Base-by-base conservation (phyloP, 345 rosid genomes). In the Lumnitzera littorea region DNA sequence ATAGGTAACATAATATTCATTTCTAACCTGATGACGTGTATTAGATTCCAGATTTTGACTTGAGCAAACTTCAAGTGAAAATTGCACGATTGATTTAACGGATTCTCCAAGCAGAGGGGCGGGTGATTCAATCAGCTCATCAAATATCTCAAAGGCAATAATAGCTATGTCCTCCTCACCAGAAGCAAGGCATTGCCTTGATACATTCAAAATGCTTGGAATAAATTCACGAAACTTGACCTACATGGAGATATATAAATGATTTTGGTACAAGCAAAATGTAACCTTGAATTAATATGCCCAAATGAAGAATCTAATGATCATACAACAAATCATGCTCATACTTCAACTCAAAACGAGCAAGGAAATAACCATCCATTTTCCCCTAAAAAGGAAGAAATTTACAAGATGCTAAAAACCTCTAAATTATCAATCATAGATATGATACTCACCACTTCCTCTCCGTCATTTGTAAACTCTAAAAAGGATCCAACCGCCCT, bases 41-140 rank as follows among this genome's bases (percentile, higher is more conserved):
- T 79, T 88, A 12, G 83, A 65, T 68, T 88, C 97, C 69, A 95
- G 75, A 66, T 74, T 86, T 76, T 82, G 87, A 75, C 82, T 91
- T 54, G 96, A 95, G 67, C 91, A 79, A 73, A 95, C 99, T 79
- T 95, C 97, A 70, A 95, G 97, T 70, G 99, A 83, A 68, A 95
- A 91, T 63, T 91, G 94, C 61, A 95, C 96, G 25, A 95, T 88
- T 67, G 97, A 86, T 79, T 80, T 91, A 57, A 95, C 89, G 53
- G 96, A 84, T 60, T 95, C 99, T 55, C 99, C 99, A 69, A 95
- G 97, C 70, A 95, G 89, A 53, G 99, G 96, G 48, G 99, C 95
- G 13, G 97, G 97, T 70, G 99, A 95, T 72, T 95, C 99, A 66
- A 95, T 95, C 65, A 95, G 77, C 76, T 95, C 99, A 59, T 95